Conservation (phyloP, 2,329 filamentous ascomycete species). For the Apiospora aurea region DNA sequence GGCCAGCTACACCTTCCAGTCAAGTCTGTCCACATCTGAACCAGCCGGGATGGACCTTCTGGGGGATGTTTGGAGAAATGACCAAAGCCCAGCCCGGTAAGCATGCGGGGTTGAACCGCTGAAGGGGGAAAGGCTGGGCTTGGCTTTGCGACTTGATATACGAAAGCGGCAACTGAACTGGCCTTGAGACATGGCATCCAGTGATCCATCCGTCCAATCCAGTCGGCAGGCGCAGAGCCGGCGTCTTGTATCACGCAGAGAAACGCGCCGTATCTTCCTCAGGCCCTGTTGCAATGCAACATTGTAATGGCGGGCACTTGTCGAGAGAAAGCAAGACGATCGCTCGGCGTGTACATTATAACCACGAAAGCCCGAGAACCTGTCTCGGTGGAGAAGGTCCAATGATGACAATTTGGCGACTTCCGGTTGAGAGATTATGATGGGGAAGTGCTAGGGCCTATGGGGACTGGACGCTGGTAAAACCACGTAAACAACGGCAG, state of each 20-base stretch:
- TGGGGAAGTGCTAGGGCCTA: background rate
- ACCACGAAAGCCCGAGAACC: background rate
- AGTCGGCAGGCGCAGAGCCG: background rate
- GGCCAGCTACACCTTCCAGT: background rate
- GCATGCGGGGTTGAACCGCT: constrained; percentile 21
- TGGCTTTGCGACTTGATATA: constrained; percentile 11
- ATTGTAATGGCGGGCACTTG: background rate
- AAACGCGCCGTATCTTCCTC: background rate
- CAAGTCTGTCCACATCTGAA: constrained; percentile 1
- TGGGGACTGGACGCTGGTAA: constrained; percentile 1
- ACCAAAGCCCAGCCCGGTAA: constrained; percentile 20
- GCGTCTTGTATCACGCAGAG: background rate
- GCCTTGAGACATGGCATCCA: background rate
- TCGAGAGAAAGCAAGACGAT: background rate
- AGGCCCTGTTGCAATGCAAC: background rate
- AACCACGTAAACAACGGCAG: constrained; percentile 4
- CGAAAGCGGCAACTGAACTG: constrained; percentile 14
- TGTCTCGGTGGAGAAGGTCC: background rate
- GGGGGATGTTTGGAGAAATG: constrained; percentile 21
- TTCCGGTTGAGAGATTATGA: constrained; percentile 16
- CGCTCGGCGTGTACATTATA: background rate
- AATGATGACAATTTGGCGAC: constrained; percentile 11
- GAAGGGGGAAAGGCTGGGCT: background rate
- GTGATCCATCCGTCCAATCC: background rate
- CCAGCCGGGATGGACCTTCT: background rate